phyloP scores from a whole-genome alignment of 2,329 filamentous ascomycete species.

The Arthrobotrys entomopaga region DNA sequence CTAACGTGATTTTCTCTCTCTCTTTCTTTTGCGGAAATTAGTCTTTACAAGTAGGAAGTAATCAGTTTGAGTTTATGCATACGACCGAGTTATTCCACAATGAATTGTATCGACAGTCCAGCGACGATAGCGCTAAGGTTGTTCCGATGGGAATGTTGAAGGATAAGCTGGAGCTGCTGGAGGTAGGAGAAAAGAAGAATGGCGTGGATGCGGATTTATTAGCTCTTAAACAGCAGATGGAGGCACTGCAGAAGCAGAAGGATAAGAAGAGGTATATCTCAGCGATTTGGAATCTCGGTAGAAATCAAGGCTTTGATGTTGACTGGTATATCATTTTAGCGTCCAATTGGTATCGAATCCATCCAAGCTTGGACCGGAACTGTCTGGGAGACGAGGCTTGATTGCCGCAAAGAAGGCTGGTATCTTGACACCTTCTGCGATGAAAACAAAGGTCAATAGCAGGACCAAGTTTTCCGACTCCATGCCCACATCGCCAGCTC shows the following conservation, averaged over 20 bases:
- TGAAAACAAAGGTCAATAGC: slow-evolving; percentile 54
- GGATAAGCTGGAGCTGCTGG: slow-evolving; percentile 53
- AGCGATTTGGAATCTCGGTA: background rate
- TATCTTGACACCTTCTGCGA: slow-evolving; percentile 40
- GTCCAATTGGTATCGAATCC: slow-evolving; percentile 54
- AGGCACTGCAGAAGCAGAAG: slow-evolving; percentile 48
- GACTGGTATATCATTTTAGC: slow-evolving; percentile 30
- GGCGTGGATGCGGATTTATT: slow-evolving; percentile 36
- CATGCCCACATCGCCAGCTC: slow-evolving; percentile 49
- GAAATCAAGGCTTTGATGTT: slow-evolving; percentile 16
- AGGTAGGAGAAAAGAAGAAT: slow-evolving; percentile 52
- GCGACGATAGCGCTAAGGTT: slow-evolving; percentile 29
- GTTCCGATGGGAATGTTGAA: slow-evolving; percentile 43
- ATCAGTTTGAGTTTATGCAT: slow-evolving; percentile 53
- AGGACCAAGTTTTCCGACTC: slow-evolving; percentile 48
- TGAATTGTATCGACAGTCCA: slow-evolving; percentile 49
- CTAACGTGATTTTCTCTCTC: slow-evolving; percentile 37
- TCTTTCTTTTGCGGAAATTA: slow-evolving; percentile 22
- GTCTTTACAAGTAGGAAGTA: slow-evolving; percentile 53
- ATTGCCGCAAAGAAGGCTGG: slow-evolving; percentile 53
- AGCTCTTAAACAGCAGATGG: slow-evolving; percentile 53
- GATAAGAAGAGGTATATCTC: slow-evolving; percentile 52
- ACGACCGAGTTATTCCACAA: slow-evolving; percentile 50
- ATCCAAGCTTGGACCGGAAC: slow-evolving; percentile 50
- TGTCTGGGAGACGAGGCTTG: slow-evolving; percentile 51